Conservation (phyloP, 495 filamentous ascomycete species). For the Achaetomiella virescens region DNA sequence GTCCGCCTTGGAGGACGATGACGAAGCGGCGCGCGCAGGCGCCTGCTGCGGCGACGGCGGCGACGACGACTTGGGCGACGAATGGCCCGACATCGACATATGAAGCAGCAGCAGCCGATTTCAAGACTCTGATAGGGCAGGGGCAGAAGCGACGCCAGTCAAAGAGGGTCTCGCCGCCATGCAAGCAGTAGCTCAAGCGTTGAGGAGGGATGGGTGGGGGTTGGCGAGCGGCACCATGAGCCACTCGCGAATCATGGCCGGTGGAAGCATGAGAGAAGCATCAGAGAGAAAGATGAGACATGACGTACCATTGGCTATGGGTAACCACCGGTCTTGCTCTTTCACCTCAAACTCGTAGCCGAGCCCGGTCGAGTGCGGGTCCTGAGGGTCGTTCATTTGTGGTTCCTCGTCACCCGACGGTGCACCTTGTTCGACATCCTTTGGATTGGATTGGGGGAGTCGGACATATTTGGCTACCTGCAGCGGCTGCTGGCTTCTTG, state of each 20-base stretch:
- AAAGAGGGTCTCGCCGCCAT: constrained; percentile 30
- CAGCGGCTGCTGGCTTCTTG: constrained; percentile 55
- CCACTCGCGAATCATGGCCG: constrained; percentile 37
- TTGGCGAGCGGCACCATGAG: constrained; percentile 22
- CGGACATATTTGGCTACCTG: constrained; percentile 82
- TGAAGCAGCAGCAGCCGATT: constrained; percentile 22
- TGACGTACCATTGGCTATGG: constrained; percentile 95
- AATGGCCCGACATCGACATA: constrained; percentile 48
- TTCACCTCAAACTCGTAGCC: constrained; percentile 98
- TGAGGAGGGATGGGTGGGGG: constrained; percentile 19
- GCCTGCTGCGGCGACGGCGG: constrained; percentile 30
- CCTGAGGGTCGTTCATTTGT: constrained; percentile 55
- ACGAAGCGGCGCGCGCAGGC: constrained; percentile 13
- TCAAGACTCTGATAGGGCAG: constrained; percentile 37
- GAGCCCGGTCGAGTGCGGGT: constrained; percentile 52
- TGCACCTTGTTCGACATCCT: constrained; percentile 88
- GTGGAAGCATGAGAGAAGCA: constrained; percentile 22
- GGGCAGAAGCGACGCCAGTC: constrained; percentile 39
- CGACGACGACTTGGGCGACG: constrained; percentile 41
- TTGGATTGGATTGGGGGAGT: constrained; percentile 88
- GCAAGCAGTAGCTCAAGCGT: constrained; percentile 28
- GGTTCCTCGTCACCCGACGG: constrained; percentile 83
- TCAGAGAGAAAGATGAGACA: constrained; percentile 17
- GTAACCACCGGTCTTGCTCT: constrained; percentile 98
- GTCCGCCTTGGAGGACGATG: constrained; percentile 38